phyloP scores from a whole-genome alignment of 1,139 yeast genomes.

The Yamadazyma trypodendri region DNA sequence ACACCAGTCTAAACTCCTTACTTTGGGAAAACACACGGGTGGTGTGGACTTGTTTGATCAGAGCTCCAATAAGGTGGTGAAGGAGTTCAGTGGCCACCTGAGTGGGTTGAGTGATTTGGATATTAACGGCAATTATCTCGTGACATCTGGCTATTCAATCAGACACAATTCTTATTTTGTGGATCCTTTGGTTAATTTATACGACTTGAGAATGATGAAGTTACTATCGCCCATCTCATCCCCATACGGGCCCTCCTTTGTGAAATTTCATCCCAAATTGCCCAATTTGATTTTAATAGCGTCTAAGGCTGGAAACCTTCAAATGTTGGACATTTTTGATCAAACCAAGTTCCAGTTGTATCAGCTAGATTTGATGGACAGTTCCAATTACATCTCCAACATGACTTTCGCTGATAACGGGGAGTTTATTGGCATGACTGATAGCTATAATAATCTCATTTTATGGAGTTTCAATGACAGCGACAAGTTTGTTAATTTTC shows the following conservation, averaged over 20 bases:
- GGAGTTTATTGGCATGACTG: conserved; percentile 70
- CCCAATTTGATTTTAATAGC: conserved; percentile 78
- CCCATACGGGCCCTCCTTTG: conserved; percentile 87
- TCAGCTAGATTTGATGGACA: conserved; percentile 53
- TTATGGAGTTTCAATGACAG: conserved; percentile 65
- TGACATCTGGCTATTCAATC: conserved; percentile 78
- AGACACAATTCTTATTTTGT: conserved; percentile 40
- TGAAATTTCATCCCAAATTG: conserved; percentile 80
- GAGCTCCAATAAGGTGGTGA: conserved; percentile 49
- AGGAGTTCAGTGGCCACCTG: conserved; percentile 69
- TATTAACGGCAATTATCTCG: conserved; percentile 69
- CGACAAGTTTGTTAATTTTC: conserved; percentile 45
- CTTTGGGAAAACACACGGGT: conserved; percentile 70
- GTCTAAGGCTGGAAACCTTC: conserved; percentile 77
- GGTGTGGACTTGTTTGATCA: conserved; percentile 78
- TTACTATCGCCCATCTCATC: conserved; percentile 81
- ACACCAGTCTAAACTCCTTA: conserved; percentile 42
- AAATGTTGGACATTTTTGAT: conserved; percentile 79
- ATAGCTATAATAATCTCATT: conserved; percentile 62
- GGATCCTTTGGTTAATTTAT: conserved; percentile 83
- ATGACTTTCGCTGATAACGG: conserved; percentile 78
- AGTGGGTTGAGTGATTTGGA: conserved; percentile 78
- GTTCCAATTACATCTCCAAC: conserved; percentile 42
- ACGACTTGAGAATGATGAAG: conserved; percentile 73
- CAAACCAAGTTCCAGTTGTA: conserved; percentile 63